Conservation (phyloP, 1,284 basidiomycete genomes). For the Heterobasidion annosum region DNA sequence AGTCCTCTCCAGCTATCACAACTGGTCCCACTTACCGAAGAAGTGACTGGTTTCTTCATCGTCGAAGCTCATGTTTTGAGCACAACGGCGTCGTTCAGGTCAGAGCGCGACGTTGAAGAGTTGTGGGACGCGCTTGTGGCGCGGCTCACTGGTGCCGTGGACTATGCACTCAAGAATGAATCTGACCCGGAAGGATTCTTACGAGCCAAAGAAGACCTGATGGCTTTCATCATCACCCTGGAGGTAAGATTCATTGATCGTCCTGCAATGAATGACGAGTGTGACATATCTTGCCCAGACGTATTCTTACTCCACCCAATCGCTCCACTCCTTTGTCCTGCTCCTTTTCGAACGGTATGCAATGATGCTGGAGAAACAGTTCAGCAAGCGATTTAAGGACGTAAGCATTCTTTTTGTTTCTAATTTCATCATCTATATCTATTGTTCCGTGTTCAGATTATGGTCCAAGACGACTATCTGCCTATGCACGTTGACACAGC, state of each 20-base stretch:
- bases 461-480: slow-evolving; percentile 84
- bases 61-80: slow-evolving; percentile 91
- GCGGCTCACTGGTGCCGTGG: slow-evolving; percentile 72
- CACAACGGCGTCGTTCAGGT: slow-evolving; percentile 82
- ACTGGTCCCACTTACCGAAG: slow-evolving; percentile 69
- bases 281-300: slow-evolving; percentile 36
- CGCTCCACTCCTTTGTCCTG: slow-evolving; percentile 80
- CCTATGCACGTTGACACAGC: slow-evolving; percentile 80
- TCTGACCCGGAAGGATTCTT: slow-evolving; percentile 81
- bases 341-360: slow-evolving; percentile 90
- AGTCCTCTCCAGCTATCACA: slow-evolving; percentile 39
- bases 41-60: slow-evolving; percentile 98
- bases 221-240: slow-evolving; percentile 88
- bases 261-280: slow-evolving; percentile 5
- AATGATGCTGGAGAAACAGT: slow-evolving; percentile 76
- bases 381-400: slow-evolving; percentile 73
- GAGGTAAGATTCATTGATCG: slow-evolving; percentile 49
- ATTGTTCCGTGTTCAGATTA: slow-evolving; percentile 44
- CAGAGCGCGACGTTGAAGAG: slow-evolving; percentile 87
- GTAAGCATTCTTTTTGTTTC: slow-evolving; percentile 30
- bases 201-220: slow-evolving; percentile 76
- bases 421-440: not conserved
- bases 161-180: slow-evolving; percentile 66
- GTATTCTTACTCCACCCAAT: slow-evolving; percentile 78
- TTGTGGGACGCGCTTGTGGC: slow-evolving; percentile 90